A percentile compares a stretch with the other conserved stretches of the same genome.
Conservation (phyloP, 129 eudicot genomes). For the Helianthus annuus region HanXRQr2.0-SUNRISE NC_035436.2:201617375-201617874, state of each 20-base stretch:
- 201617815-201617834: slow-evolving; percentile 37
- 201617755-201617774: slow-evolving; percentile 36
- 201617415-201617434: slow-evolving; percentile 21
- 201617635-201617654: slow-evolving; percentile 63
- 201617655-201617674: slow-evolving; percentile 63
- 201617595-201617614: slow-evolving; percentile 54
- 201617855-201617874: no score
- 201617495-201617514: slow-evolving; percentile 59
- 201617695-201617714: slow-evolving; percentile 49
- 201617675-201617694: slow-evolving; percentile 55
- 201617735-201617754: slow-evolving; percentile 36
- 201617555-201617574: slow-evolving; percentile 67
- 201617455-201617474: slow-evolving; percentile 55
- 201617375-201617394: background rate
- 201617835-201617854: no score
- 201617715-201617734: slow-evolving; percentile 47
- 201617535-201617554: slow-evolving; percentile 68
- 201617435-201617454: slow-evolving; percentile 74
- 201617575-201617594: slow-evolving; percentile 54
- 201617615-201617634: slow-evolving; percentile 42
- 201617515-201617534: slow-evolving; percentile 47
- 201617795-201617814: slow-evolving; percentile 88
- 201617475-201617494: slow-evolving; percentile 42
- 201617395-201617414: background rate
- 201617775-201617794: slow-evolving; percentile 36